Base-by-base conservation (phyloP, 257 asterid genomes). In the Datura wrightii region DNA sequence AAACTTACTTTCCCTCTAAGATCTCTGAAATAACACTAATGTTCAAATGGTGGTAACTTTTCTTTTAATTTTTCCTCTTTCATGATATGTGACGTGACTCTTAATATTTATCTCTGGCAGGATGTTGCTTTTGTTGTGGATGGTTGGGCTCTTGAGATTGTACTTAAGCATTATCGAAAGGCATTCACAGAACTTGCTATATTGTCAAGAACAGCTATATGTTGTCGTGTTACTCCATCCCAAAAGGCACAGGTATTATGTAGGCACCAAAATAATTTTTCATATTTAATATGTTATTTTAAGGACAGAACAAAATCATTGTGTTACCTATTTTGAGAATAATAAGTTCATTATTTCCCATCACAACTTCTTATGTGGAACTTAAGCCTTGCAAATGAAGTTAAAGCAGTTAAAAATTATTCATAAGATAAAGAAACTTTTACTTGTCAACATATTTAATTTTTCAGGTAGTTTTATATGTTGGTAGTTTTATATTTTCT, bases 101-200 rank as follows among this genome's bases (percentile, higher is more conserved):
- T 69, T 78, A 70, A 79, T 87, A 13, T 85, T 48, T 85, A 69
- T 53, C 87, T 79, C 56, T 87, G 52, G 48, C 96, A 97, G 98
- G 99, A 97, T 89, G 91, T 94, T 72, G 98, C 99, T 74, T 97
- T 97, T 91, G 98, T 97, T 80, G 94, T 94, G 89, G 99, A 97
- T 89, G 99, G 99, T 11, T 97, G 98, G 99, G 99, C 99, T 89
- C 99, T 97, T 86, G 99, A 97, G 89, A 93, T 97, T 85, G 98
- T 98, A 41, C 94, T 97, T 60, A 97, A 91, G 92, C 95, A 94
- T 91, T 90, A 92, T 84, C 94, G 91, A 50, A 95, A 93, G 91
- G 93, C 95, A 86, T 97, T 97, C 88, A 94, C 94, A n/a, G 99
- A 97, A 87, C 95, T 97, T 84, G 98, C 98, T 36, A 86, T 97